Base-by-base conservation (phyloP, 306 rosid species). In the Quercus bicolor region DNA sequence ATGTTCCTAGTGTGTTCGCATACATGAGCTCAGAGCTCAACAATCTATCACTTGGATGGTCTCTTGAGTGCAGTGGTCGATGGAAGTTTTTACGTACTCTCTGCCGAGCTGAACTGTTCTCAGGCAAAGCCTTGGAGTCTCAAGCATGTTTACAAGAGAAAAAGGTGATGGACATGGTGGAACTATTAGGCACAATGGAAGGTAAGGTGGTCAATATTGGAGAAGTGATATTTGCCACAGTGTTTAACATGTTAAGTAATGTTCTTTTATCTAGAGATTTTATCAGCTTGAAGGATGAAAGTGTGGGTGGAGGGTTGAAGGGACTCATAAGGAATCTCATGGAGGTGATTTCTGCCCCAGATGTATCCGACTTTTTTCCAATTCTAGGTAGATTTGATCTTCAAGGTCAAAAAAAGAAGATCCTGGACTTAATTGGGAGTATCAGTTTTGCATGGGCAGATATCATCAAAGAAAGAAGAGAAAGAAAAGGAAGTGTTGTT, bases 111-210 rank as follows among this genome's bases (percentile, higher is more conserved):
- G 53, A 48, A 48, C 16, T 48, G 53, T 48, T 48, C 53, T 48
- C 53, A 48, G 53, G 53, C 53, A 48, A 3, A 48, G 53, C 53
- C 16, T 10, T 12, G 53, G 53, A 48, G 53, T 48, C 53, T 40
- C 79, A 74, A 56, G 70, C 75, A 5, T 37, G 14, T 24, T 4
- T 66, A 26, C 75, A 75, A 45, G 75, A 75, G 68, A 12, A 74
- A 40, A 80, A 68, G 75, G 70, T 55, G 2, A 56, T 2, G 45
- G 68, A 75, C 45, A 80, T 75, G 84, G 21, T 80, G 16, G 66
- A 48, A 48, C 16, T 48, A 48, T 48, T 48, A 48, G 53, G 53
- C 53, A 48, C 53, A 48, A 48, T 48, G 53, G 53, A 48, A 48
- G 53, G 53, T 12, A 48, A 48, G 53, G 53, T 12, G 53, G 53